phyloP scores from a whole-genome alignment of 1,284 basidiomycete genomes.

The Prillingera fragicola region DNA sequence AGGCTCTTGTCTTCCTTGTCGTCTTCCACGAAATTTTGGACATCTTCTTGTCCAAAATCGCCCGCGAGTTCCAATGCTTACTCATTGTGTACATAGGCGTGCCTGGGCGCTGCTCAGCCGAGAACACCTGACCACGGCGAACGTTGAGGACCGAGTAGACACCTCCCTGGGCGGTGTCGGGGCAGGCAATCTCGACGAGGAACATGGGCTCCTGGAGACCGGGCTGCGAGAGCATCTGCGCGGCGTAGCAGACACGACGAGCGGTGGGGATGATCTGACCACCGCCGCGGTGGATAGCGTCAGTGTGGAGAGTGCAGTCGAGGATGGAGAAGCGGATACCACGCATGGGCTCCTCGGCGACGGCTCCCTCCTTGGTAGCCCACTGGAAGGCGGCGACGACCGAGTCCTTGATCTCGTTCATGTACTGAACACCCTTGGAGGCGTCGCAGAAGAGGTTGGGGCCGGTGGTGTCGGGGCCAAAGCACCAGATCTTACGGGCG shows the following conservation, averaged over 20 bases:
- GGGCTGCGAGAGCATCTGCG: constrained; percentile 84
- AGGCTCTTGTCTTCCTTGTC: too few species aligned
- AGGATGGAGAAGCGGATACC: constrained; percentile 68
- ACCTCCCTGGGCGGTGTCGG: constrained; percentile 95
- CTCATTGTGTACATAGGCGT: constrained; percentile 99
- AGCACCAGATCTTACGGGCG: constrained; percentile 99
- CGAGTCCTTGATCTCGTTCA: constrained; percentile 99
- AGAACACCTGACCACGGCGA: constrained; percentile 97
- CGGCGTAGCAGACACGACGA: constrained; percentile 95
- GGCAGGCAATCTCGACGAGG: constrained; percentile 98
- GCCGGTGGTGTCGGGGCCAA: constrained; percentile 97
- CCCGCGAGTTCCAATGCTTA: too few species aligned
- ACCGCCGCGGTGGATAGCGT: constrained; percentile 99
- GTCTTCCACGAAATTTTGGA: background rate
- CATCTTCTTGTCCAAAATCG: constrained; percentile 6
- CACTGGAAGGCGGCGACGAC: constrained; percentile 99
- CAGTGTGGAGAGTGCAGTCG: constrained; percentile 44
- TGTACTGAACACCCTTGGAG: constrained; percentile 97
- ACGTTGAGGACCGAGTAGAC: constrained; percentile 94
- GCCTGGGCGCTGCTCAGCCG: constrained; percentile 92
- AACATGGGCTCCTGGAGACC: constrained; percentile 96
- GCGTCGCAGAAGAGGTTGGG: constrained; percentile 96
- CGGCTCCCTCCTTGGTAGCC: constrained; percentile 97
- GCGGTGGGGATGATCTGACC: constrained; percentile 98
- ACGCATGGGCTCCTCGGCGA: constrained; percentile 97